Base-by-base conservation (phyloP, 148 eudicot species). In the Cornus kousa region DNA sequence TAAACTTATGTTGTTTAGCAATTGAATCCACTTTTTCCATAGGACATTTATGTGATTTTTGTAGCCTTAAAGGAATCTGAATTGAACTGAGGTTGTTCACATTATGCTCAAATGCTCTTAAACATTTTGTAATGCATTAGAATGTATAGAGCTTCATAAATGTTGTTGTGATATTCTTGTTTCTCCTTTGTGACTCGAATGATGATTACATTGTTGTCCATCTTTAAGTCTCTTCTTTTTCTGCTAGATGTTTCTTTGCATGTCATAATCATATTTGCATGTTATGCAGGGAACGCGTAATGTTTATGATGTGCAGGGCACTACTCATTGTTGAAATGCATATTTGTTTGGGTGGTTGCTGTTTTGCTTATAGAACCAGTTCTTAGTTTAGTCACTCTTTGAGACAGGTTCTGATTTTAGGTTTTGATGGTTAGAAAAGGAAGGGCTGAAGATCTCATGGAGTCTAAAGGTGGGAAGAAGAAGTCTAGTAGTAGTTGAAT, bases 401-500 rank as follows among this genome's bases (percentile, higher is more conserved):
- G 20, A 17, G 3, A 13, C 20, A 55, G 43, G 35, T 22, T 74
- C 60, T 17, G 32, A 35, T 28, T 28, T 8, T 67, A 37, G 4
- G 8, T 62, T 69, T 53, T 71, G 20, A 67, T 77, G 32, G 20
- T 13, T 53, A 69, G 32, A 73, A 28, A 79, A 82, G 83, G 77
- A n/a, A 76, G 17, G 84, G 82, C 71, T 88, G 89, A 82, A 90
- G 98, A 80, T 79, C 88, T 86, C 82, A 94, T 92, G 96, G 97
- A 89, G 83, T 62, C 89, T 8, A 88, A 90, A 84, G 88, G 90
- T 82, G 94, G 92, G 28, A 28, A 28, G 48, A 85, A 85, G 86
- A 90, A 91, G 89, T 91, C 94, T 64, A 88, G 91, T 48, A 89
- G 93, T 28, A 28, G 28, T 28, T n/a, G n/a, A 28, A 28, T 0